A percentile compares a stretch with the other conserved stretches of the same genome.
phyloP scores from a whole-genome alignment of 2,329 filamentous ascomycete species.

The Penicillium hesseltinei region DNA sequence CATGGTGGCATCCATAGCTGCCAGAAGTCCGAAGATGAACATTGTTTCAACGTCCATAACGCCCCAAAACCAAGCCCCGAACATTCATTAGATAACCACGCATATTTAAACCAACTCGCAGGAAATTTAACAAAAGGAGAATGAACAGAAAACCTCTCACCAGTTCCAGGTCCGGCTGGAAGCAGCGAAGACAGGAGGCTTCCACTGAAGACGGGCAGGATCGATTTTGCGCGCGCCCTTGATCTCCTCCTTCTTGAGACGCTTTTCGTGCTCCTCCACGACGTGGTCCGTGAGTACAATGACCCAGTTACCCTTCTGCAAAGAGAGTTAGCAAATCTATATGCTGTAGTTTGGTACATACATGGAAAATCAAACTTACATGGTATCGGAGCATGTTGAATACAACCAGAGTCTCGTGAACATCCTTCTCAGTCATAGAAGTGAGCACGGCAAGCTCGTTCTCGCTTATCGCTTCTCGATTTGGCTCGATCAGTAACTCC shows the following conservation, averaged over 20 bases:
- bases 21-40: neutral
- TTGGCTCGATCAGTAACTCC: constrained; percentile 74
- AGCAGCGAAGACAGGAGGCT: constrained; percentile 90
- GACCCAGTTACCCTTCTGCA: constrained; percentile 84
- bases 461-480: constrained; percentile 68
- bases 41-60: neutral
- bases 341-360: neutral
- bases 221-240: constrained; percentile 76
- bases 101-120: neutral
- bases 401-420: constrained; percentile 90
- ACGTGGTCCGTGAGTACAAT: constrained; percentile 86
- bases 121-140: neutral
- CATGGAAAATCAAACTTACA: constrained; percentile 38
- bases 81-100: constrained; percentile 1
- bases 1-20: neutral
- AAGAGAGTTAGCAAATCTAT: constrained; percentile 16
- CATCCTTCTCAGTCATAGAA: constrained; percentile 96
- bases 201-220: constrained; percentile 81
- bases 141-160: constrained; percentile 48
- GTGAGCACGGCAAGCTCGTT: constrained; percentile 76
- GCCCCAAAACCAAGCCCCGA: neutral
- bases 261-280: constrained; percentile 65
- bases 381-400: constrained; percentile 94
- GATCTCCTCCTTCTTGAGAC: constrained; percentile 73
- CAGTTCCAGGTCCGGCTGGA: constrained; percentile 93